Evolutionary conservation across 73 alveolate species (phyloP), one percentile per base, ranked within the genome.

Genomic region (Uronychia binucleata): DNA sequence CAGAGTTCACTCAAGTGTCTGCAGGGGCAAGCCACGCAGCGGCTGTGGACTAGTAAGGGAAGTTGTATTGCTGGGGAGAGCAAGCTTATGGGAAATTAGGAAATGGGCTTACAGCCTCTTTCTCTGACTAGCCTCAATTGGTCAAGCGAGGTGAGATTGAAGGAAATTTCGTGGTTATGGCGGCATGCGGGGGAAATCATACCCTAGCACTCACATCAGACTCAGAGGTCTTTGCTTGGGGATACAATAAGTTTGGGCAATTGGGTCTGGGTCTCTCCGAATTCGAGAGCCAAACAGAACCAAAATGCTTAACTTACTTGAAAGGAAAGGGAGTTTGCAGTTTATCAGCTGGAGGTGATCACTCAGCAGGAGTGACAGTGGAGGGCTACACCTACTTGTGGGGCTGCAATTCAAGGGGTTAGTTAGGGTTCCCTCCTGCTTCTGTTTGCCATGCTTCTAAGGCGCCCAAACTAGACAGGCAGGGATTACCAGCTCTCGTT

Each of bases 51-150:
- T 57, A 75, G 30, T 94, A 94, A 82, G 98, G 98, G 0, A 86
- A 94, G 81, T 92, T 97, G 0, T 97, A 84, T 89, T 86, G 94
- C 79, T 97, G 99, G 86, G 99, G 99, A 0, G 90, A 98, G 74
- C 94, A 97, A 75, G 85, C 96, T 14, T 98, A 94, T 86, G 99
- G 98, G 67, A 95, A 96, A 92, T 88, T 97, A 31, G 99, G 99
- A 19, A 75, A 79, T 29, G 97, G 90, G 83, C 90, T 83, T 13
- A 81, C 84, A 75, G 81, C 90, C 28, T 74, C 86, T 34, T 89
- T 77, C 32, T 74, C 77, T 0, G 78, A 81, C 33, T 58, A 79
- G 60, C 90, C 93, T 26, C 30, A 13, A 1, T 30, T 25, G 0
- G 76, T 85, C 30, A 85, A 85, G 78, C 85, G 81, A 11, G 86